Evolutionary conservation across 179 eudicot species (phyloP).

Genomic region (Camellia oleifera): DNA sequence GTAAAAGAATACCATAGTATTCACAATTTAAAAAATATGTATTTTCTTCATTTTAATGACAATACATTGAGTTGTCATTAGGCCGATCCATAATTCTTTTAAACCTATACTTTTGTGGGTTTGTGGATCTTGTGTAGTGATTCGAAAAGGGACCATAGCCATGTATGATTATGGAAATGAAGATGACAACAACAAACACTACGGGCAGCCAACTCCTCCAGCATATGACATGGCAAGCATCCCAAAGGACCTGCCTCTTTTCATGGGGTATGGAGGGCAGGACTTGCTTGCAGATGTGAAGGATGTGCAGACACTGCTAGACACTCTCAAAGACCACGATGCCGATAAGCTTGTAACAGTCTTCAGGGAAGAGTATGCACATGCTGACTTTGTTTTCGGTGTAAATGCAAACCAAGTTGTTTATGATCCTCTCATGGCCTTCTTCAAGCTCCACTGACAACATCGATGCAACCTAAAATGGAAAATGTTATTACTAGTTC

Average conservation of each 20-base stretch:
- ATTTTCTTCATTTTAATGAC: too few relatives aligned
- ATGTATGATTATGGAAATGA: constrained; percentile 49
- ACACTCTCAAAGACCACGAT: constrained; percentile 38
- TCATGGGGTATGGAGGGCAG: constrained; percentile 57
- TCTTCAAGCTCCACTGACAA: constrained; percentile 25
- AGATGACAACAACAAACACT: constrained; percentile 40
- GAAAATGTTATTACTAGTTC: too few relatives aligned
- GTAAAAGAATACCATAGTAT: too few relatives aligned
- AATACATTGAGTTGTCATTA: too few relatives aligned
- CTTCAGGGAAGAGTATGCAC: constrained; percentile 49
- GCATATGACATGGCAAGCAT: constrained; percentile 49
- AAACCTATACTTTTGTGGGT: too few relatives aligned
- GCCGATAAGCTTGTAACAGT: constrained; percentile 35
- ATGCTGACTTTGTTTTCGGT: constrained; percentile 55
- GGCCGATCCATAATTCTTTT: too few relatives aligned
- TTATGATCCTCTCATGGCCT: constrained; percentile 35
- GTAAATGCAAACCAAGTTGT: constrained; percentile 51
- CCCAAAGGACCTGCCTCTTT: constrained; percentile 45
- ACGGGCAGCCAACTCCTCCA: constrained; percentile 49
- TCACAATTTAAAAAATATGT: too few relatives aligned
- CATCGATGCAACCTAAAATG: neutral
- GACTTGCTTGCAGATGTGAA: constrained; percentile 46
- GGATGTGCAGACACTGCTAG: constrained; percentile 47
- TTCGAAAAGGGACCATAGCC: constrained; percentile 30
- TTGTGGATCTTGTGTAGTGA: constrained; percentile 21